These are phyloP conservation scores for Vaccinium darrowii DNA, from an alignment of 148 eudicot species.

Conservation along the genomic window DNA sequence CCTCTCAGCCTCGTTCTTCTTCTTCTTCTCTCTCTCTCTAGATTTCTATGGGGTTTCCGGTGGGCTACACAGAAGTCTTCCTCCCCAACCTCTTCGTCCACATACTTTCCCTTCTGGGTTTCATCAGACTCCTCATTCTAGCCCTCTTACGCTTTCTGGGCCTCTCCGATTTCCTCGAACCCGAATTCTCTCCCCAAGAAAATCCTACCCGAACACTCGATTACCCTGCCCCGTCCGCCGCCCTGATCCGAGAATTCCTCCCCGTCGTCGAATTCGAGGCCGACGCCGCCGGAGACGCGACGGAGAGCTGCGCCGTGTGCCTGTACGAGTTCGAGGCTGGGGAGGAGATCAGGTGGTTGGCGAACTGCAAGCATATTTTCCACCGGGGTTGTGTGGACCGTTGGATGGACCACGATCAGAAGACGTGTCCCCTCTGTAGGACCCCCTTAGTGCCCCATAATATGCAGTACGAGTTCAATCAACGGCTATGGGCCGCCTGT, in stretches of 20 bases:
- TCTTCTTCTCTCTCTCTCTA: not conserved
- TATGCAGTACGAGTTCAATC: slow-evolving; percentile 13
- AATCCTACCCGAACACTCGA: slow-evolving; percentile 5
- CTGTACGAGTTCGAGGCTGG: slow-evolving; percentile 41
- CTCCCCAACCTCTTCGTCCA: slow-evolving; percentile 41
- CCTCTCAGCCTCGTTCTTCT: not conserved
- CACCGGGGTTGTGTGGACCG: slow-evolving; percentile 50
- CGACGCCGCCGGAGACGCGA: not conserved
- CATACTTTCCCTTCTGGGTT: slow-evolving; percentile 30
- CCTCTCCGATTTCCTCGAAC: slow-evolving; percentile 34
- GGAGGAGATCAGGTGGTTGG: slow-evolving; percentile 55
- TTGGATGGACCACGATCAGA: slow-evolving; percentile 57
- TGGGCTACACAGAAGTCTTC: slow-evolving; percentile 30
- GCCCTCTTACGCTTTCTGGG: slow-evolving; percentile 25
- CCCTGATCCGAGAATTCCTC: slow-evolving; percentile 19
- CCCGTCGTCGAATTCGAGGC: slow-evolving; percentile 18
- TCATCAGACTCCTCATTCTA: slow-evolving; percentile 24
- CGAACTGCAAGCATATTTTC: slow-evolving; percentile 50
- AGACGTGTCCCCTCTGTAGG: slow-evolving; percentile 56
- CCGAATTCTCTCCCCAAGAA: slow-evolving; percentile 16
- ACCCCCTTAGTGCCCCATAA: slow-evolving; percentile 46
- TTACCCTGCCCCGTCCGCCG: not conserved
- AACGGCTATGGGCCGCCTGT: slow-evolving; percentile 23
- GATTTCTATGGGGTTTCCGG: slow-evolving; percentile 12
- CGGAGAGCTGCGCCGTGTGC: slow-evolving; percentile 50